A percentile compares a stretch with the other conserved stretches of the same genome.
phyloP scores from a whole-genome alignment of 2,329 filamentous ascomycete species.

The Fonsecaea erecta region DNA sequence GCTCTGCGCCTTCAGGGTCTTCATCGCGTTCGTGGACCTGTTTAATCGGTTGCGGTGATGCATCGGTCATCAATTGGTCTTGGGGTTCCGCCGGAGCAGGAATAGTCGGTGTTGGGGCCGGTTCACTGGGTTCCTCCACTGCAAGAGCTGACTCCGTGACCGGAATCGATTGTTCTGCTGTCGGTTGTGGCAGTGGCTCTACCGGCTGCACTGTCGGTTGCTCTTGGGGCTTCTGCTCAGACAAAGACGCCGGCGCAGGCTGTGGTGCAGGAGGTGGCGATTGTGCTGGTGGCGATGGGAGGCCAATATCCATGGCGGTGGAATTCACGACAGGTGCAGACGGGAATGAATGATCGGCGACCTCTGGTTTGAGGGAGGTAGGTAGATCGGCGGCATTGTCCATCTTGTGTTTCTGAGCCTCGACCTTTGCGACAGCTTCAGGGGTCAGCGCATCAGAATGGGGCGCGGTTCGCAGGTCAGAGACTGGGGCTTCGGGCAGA shows the following conservation, averaged over 20 bases:
- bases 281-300: conserved; percentile 36
- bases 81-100: conserved; percentile 31
- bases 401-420: conserved; percentile 38
- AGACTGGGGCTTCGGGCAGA: conserved; percentile 36
- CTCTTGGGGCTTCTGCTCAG: conserved; percentile 12
- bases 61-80: conserved; percentile 62
- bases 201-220: conserved; percentile 4
- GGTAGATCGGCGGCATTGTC: conserved; percentile 34
- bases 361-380: conserved; percentile 17
- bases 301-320: conserved; percentile 26
- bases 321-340: conserved; percentile 7
- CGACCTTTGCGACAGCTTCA: conserved; percentile 33
- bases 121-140: conserved; percentile 32
- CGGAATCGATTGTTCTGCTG: background rate
- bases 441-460: conserved; percentile 35
- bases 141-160: conserved; percentile 16
- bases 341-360: conserved; percentile 7
- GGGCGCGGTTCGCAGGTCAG: conserved; percentile 38
- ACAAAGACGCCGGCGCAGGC: conserved; percentile 39
- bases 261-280: conserved; percentile 40
- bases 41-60: conserved; percentile 59
- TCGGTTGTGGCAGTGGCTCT: background rate
- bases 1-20: conserved; percentile 64
- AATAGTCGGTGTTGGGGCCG: conserved; percentile 32
- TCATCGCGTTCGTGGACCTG: conserved; percentile 77